Evolutionary conservation across 345 rosid genomes (phyloP).

Genomic region (Eucalyptus polybractea): DNA sequence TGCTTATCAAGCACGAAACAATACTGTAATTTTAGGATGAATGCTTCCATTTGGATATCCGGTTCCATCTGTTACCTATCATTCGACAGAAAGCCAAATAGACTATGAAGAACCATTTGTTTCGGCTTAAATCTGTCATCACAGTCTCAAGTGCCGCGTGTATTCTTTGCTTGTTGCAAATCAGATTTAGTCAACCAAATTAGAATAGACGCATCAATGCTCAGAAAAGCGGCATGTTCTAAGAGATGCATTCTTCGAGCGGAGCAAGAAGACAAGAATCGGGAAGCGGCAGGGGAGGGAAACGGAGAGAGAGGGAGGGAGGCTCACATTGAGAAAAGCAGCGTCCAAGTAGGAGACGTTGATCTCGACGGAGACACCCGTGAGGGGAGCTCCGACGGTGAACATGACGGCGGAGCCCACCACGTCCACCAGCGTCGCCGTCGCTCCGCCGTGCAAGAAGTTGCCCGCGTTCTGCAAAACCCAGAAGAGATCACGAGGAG

Average conservation of each 20-base stretch:
- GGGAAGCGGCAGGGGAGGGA: background rate
- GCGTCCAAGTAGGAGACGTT: slow-evolving; percentile 83
- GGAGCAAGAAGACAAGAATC: background rate
- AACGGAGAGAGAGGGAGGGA: background rate
- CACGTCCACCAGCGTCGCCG: slow-evolving; percentile 78
- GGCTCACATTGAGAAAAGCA: slow-evolving; percentile 50
- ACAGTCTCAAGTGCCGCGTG: background rate
- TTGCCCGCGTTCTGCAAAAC: slow-evolving; percentile 59
- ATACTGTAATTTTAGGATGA: background rate
- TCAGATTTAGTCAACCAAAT: background rate
- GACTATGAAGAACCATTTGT: background rate
- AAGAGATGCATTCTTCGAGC: background rate
- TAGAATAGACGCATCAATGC: background rate
- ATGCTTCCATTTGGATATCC: background rate
- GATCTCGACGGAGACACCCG: slow-evolving; percentile 83
- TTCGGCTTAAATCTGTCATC: background rate
- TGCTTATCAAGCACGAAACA: background rate
- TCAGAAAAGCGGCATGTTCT: background rate
- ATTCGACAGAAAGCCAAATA: background rate
- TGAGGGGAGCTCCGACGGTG: slow-evolving; percentile 29
- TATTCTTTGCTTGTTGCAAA: background rate
- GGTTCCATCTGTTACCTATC: background rate
- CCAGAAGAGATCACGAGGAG: background rate
- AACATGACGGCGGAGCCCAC: slow-evolving; percentile 66
- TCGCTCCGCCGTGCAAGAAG: slow-evolving; percentile 96